Evolutionary conservation across 2,329 filamentous ascomycete genomes (phyloP), one percentile per base, ranked within the genome.

Genomic region (Aspergillus fumigatus): DNA sequence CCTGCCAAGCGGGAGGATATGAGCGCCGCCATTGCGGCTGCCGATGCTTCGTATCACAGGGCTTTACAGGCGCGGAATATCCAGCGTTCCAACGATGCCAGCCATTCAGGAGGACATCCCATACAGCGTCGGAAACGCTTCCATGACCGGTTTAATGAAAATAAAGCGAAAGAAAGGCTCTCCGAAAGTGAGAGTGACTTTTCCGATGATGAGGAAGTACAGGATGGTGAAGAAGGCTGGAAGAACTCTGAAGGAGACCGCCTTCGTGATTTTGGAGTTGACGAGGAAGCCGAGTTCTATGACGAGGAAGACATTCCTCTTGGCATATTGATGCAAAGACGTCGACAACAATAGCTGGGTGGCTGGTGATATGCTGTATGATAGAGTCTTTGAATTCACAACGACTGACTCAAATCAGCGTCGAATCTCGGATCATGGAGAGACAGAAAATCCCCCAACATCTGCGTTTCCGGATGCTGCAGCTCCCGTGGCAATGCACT

Each of bases 231-330:
- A 67, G 83, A 86, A 70, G 80, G 75, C 0, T 88, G 85, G 85
- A 77, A 77, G 27, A 86, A 86, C 63, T 79, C 81, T 0, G 84
- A 87, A 64, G 85, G 85, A 3, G 84, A 87, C 60, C 71, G 83
- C 21, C 71, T 88, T 23, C 74, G 80, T 19, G 85, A 88, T 61
- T 88, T 86, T 66, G 85, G 85, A 0, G 82, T 88, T 3, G 85
- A 87, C 64, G 84, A 87, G 66, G 82, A 85, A 29, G 77, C 79
- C 1, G 84, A 87, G 59, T 86, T 86, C 56, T 86, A 84, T 62
- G 84, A 86, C 60, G 80, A 84, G 55, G 84, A 87, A 58, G 80
- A 86, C 63, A 67, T 86, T 14, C 84, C 85, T 2, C 67, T 88
- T 51, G 79, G 77, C 4, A 75, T 84, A 58, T 66, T 87, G 11